Evolutionary conservation across 2,329 filamentous ascomycete species (phyloP), one percentile per base, ranked within the genome.

Genomic region (Talaromyces sp.): DNA sequence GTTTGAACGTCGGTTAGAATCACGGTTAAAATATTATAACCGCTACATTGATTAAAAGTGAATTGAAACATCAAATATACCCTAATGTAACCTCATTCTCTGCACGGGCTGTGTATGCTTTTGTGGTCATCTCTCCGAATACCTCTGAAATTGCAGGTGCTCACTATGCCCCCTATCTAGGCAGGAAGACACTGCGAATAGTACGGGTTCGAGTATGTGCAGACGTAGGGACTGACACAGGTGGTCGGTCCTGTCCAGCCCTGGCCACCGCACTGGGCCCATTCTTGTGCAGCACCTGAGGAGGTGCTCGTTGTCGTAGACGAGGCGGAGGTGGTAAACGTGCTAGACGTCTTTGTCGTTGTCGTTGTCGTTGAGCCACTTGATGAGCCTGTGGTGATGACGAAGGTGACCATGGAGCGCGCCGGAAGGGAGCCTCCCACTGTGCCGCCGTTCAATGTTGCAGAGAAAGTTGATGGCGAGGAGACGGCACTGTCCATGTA

Each of bases 101-200:
- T 38, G 8, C 13, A 38, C 19, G 19, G 11, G n/a, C 53, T 58
- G 11, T 25, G 10, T 58, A 25, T 31, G 49, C 49, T n/a, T 5
- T 17, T 31, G 49, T 54, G 25, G 25, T 17, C 17, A 27, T 8
- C 1, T 22, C 15, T 19, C 19, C 5, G 3, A 36, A 19, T 22
- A 17, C 25, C 29, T 34, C 17, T 36, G 53, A 22, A 2, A 10
- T 5, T 22, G 3, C 53, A 58, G n/a, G 31, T 17, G 5, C 31
- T 58, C n/a, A 5, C 40, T 19, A n/a, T 31, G 15, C 25, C 47
- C 10, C 6, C 22, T 51, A 27, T 17, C 3, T 31, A 53, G 7
- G 54, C 27, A 58, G 31, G 31, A 38, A 62, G 45, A 31, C 45
- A 62, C 47, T 53, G 60, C 36, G 43, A 51, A 29, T 62, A 62